phyloP scores from a whole-genome alignment of 495 filamentous ascomycete species.

The Penicillium herquei region DNA sequence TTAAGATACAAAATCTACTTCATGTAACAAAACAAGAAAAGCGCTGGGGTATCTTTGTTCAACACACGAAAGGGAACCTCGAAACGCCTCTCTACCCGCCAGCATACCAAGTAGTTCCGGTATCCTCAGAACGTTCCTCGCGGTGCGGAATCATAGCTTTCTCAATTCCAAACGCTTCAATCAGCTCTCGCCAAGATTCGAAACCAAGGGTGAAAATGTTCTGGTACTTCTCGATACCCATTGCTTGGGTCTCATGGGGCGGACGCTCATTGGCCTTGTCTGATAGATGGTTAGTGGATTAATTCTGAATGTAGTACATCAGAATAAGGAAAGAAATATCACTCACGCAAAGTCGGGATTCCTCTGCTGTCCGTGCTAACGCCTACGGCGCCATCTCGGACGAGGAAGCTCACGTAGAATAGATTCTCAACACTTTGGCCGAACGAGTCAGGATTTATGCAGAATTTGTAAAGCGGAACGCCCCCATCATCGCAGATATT shows the following conservation, averaged over 20 bases:
- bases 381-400: slow-evolving; percentile 76
- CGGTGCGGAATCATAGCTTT: slow-evolving; percentile 83
- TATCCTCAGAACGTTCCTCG: slow-evolving; percentile 53
- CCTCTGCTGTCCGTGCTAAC: slow-evolving; percentile 61
- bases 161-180: slow-evolving; percentile 69
- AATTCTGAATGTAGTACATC: slow-evolving; percentile 10
- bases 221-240: slow-evolving; percentile 67
- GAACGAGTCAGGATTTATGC: slow-evolving; percentile 84
- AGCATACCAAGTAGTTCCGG: slow-evolving; percentile 74
- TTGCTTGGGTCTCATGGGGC: slow-evolving; percentile 44
- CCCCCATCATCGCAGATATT: slow-evolving; percentile 61
- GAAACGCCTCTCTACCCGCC: not conserved
- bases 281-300: slow-evolving; percentile 29
- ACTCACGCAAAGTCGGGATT: slow-evolving; percentile 72
- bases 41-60: not conserved
- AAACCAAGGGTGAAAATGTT: slow-evolving; percentile 83
- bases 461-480: slow-evolving; percentile 76
- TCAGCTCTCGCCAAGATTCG: slow-evolving; percentile 73
- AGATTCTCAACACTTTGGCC: slow-evolving; percentile 96
- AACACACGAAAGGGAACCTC: not conserved
- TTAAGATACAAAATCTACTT: too few species aligned
- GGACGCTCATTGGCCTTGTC: slow-evolving; percentile 25
- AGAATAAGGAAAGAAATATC: slow-evolving; percentile 2
- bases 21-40: too few species aligned
- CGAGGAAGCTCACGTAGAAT: slow-evolving; percentile 94